Evolutionary conservation across 176 grass and related monocot genomes (phyloP).

Genomic region (Carex littledalei): DNA sequence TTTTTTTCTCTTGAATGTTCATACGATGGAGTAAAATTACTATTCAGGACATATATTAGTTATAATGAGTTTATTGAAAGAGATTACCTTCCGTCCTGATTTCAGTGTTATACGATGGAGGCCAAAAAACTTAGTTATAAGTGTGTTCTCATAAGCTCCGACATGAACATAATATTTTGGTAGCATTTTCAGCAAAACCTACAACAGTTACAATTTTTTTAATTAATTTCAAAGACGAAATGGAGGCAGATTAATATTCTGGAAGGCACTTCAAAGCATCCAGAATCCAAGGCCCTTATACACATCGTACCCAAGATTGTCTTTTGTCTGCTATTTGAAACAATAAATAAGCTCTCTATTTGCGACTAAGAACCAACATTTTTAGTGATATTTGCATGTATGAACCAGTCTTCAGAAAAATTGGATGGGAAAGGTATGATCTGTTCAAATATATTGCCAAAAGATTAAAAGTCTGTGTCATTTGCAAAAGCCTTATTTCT

Average conservation of each 20-base stretch:
- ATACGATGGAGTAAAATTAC: not conserved
- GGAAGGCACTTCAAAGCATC: not conserved
- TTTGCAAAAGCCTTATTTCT: not conserved
- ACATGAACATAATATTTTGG: constrained; percentile 97
- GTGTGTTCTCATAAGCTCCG: constrained; percentile 96
- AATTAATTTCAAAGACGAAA: constrained; percentile 30
- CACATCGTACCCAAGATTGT: not conserved
- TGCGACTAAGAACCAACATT: not conserved
- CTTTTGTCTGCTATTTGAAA: not conserved
- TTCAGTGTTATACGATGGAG: constrained; percentile 83
- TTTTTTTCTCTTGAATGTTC: not conserved
- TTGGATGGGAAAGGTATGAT: constrained; percentile 7
- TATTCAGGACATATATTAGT: not conserved
- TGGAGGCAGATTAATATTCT: not conserved
- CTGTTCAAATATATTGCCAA: not conserved
- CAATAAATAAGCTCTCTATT: not conserved
- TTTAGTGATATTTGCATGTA: not conserved
- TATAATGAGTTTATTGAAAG: not conserved
- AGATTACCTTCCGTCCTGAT: constrained; percentile 61
- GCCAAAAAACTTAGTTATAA: constrained; percentile 98
- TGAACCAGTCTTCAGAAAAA: not conserved
- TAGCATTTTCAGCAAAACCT: constrained; percentile 99
- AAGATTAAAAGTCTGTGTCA: not conserved
- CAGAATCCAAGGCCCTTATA: not conserved
- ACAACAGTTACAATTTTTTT: constrained; percentile 22